A percentile compares a stretch with the other conserved stretches of the same genome.
phyloP scores from a whole-genome alignment of 2,329 filamentous ascomycete genomes.

The Pestalotiopsis fici region DNA sequence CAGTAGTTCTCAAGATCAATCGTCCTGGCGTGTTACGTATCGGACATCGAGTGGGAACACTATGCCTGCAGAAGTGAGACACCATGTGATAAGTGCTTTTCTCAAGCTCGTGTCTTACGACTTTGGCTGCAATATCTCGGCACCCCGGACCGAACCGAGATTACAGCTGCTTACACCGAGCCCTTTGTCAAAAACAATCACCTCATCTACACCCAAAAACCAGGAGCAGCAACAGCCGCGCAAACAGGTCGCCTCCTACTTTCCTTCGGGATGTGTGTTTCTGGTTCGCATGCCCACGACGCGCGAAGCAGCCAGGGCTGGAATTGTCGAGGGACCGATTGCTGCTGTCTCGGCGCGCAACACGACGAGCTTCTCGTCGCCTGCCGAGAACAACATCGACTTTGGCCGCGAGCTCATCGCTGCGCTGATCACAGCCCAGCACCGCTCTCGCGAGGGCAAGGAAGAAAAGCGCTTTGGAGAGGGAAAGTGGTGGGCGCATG shows the following conservation, averaged over 20 bases:
- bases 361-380: slow-evolving; percentile 49
- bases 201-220: background rate
- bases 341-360: slow-evolving; percentile 61
- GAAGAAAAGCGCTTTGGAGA: slow-evolving; percentile 58
- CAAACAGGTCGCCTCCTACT: slow-evolving; percentile 44
- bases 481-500: slow-evolving; percentile 62
- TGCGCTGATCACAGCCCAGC: slow-evolving; percentile 63
- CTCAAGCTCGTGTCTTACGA: slow-evolving; percentile 67
- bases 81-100: slow-evolving; percentile 59
- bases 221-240: background rate
- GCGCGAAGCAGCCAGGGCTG: slow-evolving; percentile 60
- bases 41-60: slow-evolving; percentile 53
- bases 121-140: slow-evolving; percentile 63
- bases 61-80: slow-evolving; percentile 60
- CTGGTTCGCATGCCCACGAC: slow-evolving; percentile 60
- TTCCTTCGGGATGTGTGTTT: slow-evolving; percentile 60
- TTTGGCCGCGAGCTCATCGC: slow-evolving; percentile 62
- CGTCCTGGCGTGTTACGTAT: slow-evolving; percentile 28
- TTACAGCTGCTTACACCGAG: slow-evolving; percentile 47
- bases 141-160: slow-evolving; percentile 59
- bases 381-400: slow-evolving; percentile 61
- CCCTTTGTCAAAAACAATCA: background rate
- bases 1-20: slow-evolving; percentile 12
- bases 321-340: slow-evolving; percentile 62
- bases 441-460: slow-evolving; percentile 59